phyloP scores from a whole-genome alignment of 805 yeast genomes.

The Saccharomycopsis babjevae region DNA sequence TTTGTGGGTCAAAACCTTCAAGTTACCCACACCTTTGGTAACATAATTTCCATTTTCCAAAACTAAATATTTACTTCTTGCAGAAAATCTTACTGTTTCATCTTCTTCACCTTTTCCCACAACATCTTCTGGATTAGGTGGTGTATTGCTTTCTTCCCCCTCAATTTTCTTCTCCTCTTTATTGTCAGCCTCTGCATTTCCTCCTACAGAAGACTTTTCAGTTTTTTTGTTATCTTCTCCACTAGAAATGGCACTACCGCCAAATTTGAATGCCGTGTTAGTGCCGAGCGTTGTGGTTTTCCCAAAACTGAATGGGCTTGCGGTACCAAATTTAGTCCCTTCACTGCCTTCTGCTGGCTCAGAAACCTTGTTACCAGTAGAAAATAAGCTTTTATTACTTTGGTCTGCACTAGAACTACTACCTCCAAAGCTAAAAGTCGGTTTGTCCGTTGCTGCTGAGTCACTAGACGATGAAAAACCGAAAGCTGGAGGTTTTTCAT shows the following conservation, averaged over 20 bases:
- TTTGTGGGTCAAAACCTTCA: constrained; percentile 9
- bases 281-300: neutral
- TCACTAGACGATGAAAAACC: neutral
- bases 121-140: constrained; percentile 4
- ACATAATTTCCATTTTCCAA: constrained; percentile 7
- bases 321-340: neutral
- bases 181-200: neutral
- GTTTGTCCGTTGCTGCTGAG: neutral
- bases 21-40: constrained; percentile 14
- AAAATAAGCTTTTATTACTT: neutral
- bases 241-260: neutral
- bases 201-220: neutral
- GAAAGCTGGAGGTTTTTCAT: neutral
- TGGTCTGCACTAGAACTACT: neutral
- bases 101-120: constrained; percentile 15
- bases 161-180: neutral
- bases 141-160: neutral
- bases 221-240: neutral
- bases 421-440: constrained; percentile 9
- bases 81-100: constrained; percentile 13
- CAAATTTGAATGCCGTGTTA: neutral
- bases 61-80: constrained; percentile 7
- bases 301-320: neutral
- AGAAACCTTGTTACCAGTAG: neutral
- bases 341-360: neutral